These are phyloP conservation scores for Hypoxylon sp. DNA, from an alignment of 2,329 filamentous ascomycete genomes.

Conservation along the genomic window DNA sequence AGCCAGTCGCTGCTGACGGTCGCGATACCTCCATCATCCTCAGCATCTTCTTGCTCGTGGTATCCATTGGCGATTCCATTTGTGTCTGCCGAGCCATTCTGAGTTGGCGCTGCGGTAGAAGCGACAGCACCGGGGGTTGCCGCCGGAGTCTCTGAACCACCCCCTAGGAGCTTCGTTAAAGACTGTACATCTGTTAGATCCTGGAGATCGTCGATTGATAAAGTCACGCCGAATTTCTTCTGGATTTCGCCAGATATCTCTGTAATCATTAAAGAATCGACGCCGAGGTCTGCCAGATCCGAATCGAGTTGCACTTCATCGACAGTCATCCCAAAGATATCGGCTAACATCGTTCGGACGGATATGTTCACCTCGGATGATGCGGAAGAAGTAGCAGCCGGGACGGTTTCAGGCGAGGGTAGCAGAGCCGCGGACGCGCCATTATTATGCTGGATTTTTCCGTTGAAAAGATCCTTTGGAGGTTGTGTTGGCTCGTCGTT, in stretches of 20 bases:
- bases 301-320: conserved; percentile 38
- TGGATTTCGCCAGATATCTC: conserved; percentile 55
- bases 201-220: conserved; percentile 33
- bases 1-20: conserved; percentile 24
- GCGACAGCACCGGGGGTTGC: neutral
- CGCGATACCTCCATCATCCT: conserved; percentile 16
- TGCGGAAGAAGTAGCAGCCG: conserved; percentile 1
- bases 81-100: neutral
- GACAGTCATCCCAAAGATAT: conserved; percentile 31
- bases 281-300: conserved; percentile 54
- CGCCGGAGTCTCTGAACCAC: neutral
- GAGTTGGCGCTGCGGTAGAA: neutral
- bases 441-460: neutral
- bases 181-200: conserved; percentile 24
- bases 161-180: conserved; percentile 18
- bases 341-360: conserved; percentile 27
- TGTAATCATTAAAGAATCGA: conserved; percentile 58
- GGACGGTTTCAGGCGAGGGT: neutral
- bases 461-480: neutral
- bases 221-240: conserved; percentile 31
- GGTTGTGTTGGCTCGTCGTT: neutral
- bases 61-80: neutral
- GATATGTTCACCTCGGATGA: conserved; percentile 15
- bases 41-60: neutral
- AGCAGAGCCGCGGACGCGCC: neutral